Percentiles rank a stretch among this genome's conserved stretches.
These are phyloP conservation scores for Leptographium flavum DNA, from an alignment of 2,329 filamentous ascomycete genomes.

Conservation along the genomic window DNA sequence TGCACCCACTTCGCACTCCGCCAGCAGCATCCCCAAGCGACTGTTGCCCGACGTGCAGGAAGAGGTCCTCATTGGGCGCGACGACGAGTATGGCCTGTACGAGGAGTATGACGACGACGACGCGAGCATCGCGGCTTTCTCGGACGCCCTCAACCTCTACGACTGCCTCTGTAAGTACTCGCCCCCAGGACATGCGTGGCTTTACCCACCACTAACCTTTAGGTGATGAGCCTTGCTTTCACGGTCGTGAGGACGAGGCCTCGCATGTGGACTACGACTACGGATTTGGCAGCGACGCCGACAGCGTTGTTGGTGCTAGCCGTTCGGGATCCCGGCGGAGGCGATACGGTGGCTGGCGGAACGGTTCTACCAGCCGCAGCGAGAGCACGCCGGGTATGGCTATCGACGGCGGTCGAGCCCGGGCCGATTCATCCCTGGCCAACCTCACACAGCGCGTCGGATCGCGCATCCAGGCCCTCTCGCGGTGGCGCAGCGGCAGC, in stretches of 20 bases:
- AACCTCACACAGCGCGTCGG: constrained; percentile 52
- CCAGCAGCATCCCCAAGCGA: constrained; percentile 38
- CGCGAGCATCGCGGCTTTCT: constrained; percentile 32
- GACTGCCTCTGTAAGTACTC: constrained; percentile 63
- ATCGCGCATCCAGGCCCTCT: constrained; percentile 40
- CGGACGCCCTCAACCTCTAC: constrained; percentile 36
- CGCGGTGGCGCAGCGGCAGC: constrained; percentile 26
- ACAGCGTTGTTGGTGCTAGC: constrained; percentile 25
- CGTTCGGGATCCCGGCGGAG: neutral
- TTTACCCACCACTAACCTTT: neutral
- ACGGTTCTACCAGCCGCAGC: constrained; percentile 3
- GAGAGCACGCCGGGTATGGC: constrained; percentile 5
- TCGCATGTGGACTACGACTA: constrained; percentile 48
- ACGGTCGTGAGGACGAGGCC: constrained; percentile 23
- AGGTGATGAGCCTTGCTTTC: constrained; percentile 50
- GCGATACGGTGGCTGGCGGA: neutral
- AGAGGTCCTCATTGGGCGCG: constrained; percentile 65
- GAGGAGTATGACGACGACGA: constrained; percentile 18
- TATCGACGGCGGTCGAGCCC: neutral
- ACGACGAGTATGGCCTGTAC: constrained; percentile 21
- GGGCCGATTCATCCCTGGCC: constrained; percentile 40
- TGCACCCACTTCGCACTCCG: neutral
- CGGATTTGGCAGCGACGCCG: constrained; percentile 51
- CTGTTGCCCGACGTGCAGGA: constrained; percentile 73
- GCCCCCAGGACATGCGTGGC: no score